phyloP scores from a whole-genome alignment of 192 early-diverging fungal species.

The Backusella parvicylindrica region DNA sequence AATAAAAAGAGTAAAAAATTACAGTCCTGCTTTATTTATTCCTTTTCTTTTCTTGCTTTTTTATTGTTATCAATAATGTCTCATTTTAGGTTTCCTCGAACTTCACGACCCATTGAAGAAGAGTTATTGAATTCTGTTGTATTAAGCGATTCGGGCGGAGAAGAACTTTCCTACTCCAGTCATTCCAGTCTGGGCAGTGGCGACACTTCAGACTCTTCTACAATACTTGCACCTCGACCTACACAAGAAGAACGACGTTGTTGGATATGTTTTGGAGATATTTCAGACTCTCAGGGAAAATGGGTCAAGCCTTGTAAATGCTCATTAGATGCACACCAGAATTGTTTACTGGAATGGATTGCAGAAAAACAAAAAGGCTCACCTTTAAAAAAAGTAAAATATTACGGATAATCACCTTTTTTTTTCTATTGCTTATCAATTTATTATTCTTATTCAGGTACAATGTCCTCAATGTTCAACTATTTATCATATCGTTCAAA shows the following conservation, averaged over 20 bases:
- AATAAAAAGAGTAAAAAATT: too few relatives aligned
- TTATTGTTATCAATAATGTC: neutral
- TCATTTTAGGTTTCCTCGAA: neutral
- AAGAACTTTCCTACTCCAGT: neutral
- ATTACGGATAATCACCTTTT: too few relatives aligned
- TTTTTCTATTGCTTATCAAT: too few relatives aligned
- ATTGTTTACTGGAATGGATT: slow-evolving; percentile 76
- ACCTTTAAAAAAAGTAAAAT: slow-evolving; percentile 41
- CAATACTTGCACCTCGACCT: neutral
- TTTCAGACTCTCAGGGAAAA: slow-evolving; percentile 51
- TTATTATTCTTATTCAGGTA: slow-evolving; percentile 48
- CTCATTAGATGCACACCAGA: slow-evolving; percentile 71
- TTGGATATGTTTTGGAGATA: slow-evolving; percentile 78
- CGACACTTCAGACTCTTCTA: neutral
- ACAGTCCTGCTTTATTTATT: too few relatives aligned
- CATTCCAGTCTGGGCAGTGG: neutral
- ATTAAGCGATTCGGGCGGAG: neutral
- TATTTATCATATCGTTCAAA: slow-evolving; percentile 60
- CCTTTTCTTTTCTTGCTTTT: too few relatives aligned
- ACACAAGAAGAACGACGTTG: slow-evolving; percentile 32
- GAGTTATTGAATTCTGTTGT: neutral
- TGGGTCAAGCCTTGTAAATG: slow-evolving; percentile 76
- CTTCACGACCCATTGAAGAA: neutral
- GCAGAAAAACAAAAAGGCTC: slow-evolving; percentile 60
- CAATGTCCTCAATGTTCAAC: slow-evolving; percentile 70